Evolutionary conservation across 768 basidiomycete genomes (phyloP).

Genomic region (Lactarius akahatsu): DNA sequence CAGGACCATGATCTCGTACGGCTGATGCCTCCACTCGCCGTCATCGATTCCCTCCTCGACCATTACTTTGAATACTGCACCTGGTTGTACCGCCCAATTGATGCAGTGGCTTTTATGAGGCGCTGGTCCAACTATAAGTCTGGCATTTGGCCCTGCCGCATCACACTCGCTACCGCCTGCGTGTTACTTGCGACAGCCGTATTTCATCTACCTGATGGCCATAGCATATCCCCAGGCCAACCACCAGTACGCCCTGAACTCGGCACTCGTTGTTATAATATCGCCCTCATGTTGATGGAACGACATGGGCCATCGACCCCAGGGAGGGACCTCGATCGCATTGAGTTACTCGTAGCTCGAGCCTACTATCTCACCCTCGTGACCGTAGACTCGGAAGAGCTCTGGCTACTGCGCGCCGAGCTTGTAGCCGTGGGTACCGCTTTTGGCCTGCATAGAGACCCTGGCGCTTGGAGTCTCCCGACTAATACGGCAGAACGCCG

Average conservation of each 20-base stretch:
- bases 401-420: slow-evolving; percentile 75
- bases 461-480: slow-evolving; percentile 73
- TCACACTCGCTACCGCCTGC: slow-evolving; percentile 28
- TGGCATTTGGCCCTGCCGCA: slow-evolving; percentile 26
- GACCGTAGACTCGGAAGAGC: slow-evolving; percentile 77
- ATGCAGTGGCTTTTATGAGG: slow-evolving; percentile 22
- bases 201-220: slow-evolving; percentile 26
- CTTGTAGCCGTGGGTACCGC: slow-evolving; percentile 73
- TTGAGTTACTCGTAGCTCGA: slow-evolving; percentile 70
- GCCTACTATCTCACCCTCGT: slow-evolving; percentile 70
- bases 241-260: slow-evolving; percentile 34
- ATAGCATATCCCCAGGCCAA: slow-evolving; percentile 27
- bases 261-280: slow-evolving; percentile 65
- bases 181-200: slow-evolving; percentile 27
- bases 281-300: slow-evolving; percentile 62
- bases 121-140: slow-evolving; percentile 29
- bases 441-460: slow-evolving; percentile 85
- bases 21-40: slow-evolving; percentile 26
- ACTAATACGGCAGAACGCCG: slow-evolving; percentile 70
- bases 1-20: slow-evolving; percentile 28
- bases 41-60: slow-evolving; percentile 27
- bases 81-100: slow-evolving; percentile 24
- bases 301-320: slow-evolving; percentile 49
- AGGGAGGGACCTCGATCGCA: slow-evolving; percentile 71
- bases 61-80: slow-evolving; percentile 29